These are phyloP conservation scores for Tylopilus subfusipes DNA, from an alignment of 768 basidiomycete genomes.

Conservation along the genomic window DNA sequence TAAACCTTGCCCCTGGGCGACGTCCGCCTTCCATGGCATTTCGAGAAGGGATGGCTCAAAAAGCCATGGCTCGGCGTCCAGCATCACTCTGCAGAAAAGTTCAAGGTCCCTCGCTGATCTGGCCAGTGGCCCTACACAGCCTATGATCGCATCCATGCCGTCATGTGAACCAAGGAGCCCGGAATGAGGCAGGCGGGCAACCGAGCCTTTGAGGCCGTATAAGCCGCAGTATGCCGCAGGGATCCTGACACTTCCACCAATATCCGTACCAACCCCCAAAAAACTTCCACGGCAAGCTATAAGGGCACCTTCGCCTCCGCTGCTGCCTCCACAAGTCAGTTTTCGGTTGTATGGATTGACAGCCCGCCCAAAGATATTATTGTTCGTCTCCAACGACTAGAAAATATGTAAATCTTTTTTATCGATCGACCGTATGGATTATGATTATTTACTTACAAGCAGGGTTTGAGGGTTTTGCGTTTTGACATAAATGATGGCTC, in stretches of 20 bases:
- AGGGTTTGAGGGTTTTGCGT: slow-evolving; percentile 49
- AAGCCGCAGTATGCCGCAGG: slow-evolving; percentile 41
- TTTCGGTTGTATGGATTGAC: slow-evolving; percentile 61
- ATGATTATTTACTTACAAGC: slow-evolving; percentile 34
- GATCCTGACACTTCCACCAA: slow-evolving; percentile 45
- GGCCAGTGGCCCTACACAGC: slow-evolving; percentile 47
- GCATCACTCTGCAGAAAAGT: slow-evolving; percentile 46
- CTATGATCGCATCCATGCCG: slow-evolving; percentile 52
- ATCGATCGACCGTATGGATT: background rate
- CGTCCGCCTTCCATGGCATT: slow-evolving; percentile 45
- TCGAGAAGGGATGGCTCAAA: slow-evolving; percentile 44
- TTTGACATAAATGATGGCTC: slow-evolving; percentile 44
- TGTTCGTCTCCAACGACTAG: slow-evolving; percentile 52
- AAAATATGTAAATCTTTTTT: slow-evolving; percentile 8
- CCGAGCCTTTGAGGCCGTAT: slow-evolving; percentile 46
- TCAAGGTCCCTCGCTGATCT: slow-evolving; percentile 47
- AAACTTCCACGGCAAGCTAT: slow-evolving; percentile 42
- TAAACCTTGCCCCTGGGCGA: slow-evolving; percentile 37
- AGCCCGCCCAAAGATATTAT: slow-evolving; percentile 55
- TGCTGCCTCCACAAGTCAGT: slow-evolving; percentile 44
- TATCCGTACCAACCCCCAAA: slow-evolving; percentile 44
- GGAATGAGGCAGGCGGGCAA: slow-evolving; percentile 49
- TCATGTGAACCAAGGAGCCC: slow-evolving; percentile 48
- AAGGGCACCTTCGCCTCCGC: slow-evolving; percentile 47
- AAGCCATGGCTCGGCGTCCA: slow-evolving; percentile 46